Evolutionary conservation across 2,329 filamentous ascomycete species (phyloP).

Genomic region (Cyphellophora attinorum): DNA sequence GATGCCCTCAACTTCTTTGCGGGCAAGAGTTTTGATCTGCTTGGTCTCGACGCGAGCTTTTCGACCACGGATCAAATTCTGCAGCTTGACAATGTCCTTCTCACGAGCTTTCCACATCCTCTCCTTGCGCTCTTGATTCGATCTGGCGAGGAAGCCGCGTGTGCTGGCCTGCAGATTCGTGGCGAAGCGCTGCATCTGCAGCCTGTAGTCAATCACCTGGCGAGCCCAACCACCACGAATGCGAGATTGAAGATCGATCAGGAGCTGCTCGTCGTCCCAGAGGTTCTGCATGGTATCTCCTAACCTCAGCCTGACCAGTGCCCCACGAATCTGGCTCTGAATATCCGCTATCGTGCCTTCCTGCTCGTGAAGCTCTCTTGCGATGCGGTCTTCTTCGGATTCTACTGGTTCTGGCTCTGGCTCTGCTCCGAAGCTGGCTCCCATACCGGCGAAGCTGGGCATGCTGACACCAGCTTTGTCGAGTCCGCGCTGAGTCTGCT

Average conservation of each 20-base stretch:
- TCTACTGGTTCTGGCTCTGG: constrained; percentile 64
- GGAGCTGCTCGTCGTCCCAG: constrained; percentile 72
- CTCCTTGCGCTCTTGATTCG: constrained; percentile 52
- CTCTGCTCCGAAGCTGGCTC: constrained; percentile 86
- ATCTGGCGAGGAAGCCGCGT: constrained; percentile 66
- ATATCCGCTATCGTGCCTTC: constrained; percentile 65
- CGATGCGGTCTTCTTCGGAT: constrained; percentile 79
- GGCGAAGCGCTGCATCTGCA: constrained; percentile 75
- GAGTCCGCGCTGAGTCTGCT: constrained; percentile 91
- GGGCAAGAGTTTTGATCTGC: constrained; percentile 28
- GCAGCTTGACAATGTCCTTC: constrained; percentile 64
- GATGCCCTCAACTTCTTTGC: constrained; percentile 32
- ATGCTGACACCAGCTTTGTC: constrained; percentile 92
- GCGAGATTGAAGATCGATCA: constrained; percentile 75
- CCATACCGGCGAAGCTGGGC: constrained; percentile 97
- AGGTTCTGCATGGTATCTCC: constrained; percentile 77
- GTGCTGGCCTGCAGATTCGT: constrained; percentile 67
- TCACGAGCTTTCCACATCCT: constrained; percentile 62
- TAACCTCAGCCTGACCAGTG: constrained; percentile 64
- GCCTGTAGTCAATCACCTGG: constrained; percentile 70
- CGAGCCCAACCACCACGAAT: constrained; percentile 81
- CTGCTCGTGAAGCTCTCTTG: constrained; percentile 70
- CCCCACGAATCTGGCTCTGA: constrained; percentile 78
- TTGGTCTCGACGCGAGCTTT: constrained; percentile 33
- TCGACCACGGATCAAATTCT: constrained; percentile 63